phyloP scores from a whole-genome alignment of 2,329 filamentous ascomycete genomes.

The Xylariaceae sp. region DNA sequence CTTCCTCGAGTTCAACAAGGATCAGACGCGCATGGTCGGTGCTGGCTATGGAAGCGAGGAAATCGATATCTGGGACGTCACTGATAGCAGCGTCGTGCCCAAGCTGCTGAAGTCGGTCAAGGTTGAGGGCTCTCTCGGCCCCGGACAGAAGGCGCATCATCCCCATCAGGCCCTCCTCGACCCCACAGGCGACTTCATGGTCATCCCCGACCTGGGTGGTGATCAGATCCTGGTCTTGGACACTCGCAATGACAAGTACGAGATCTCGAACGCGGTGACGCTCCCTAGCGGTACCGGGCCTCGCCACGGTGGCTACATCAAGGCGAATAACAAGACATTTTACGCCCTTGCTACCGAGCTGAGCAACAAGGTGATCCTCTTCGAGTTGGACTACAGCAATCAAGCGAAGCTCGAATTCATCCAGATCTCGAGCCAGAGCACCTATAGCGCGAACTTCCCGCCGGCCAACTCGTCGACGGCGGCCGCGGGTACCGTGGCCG shows the following conservation, averaged over 20 bases:
- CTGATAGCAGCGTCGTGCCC: slow-evolving; percentile 27
- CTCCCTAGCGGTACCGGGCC: slow-evolving; percentile 41
- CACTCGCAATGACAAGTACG: slow-evolving; percentile 36
- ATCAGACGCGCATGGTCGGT: slow-evolving; percentile 41
- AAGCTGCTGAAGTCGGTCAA: slow-evolving; percentile 36
- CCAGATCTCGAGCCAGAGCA: slow-evolving; percentile 35
- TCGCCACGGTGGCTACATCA: slow-evolving; percentile 46
- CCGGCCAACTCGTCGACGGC: slow-evolving; percentile 35
- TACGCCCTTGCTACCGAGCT: slow-evolving; percentile 45
- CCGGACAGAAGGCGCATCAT: slow-evolving; percentile 28
- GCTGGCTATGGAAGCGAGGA: slow-evolving; percentile 37
- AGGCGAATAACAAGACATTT: slow-evolving; percentile 33
- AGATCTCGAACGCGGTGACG: slow-evolving; percentile 31
- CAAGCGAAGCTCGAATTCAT: slow-evolving; percentile 32
- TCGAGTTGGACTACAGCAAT: slow-evolving; percentile 35
- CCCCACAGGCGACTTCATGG: slow-evolving; percentile 44
- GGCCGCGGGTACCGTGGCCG: slow-evolving; percentile 41
- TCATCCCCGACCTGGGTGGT: slow-evolving; percentile 44
- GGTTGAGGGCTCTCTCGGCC: slow-evolving; percentile 31
- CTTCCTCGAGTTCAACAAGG: slow-evolving; percentile 41
- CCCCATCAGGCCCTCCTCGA: slow-evolving; percentile 46
- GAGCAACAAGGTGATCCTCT: slow-evolving; percentile 40
- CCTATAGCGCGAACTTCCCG: slow-evolving; percentile 33
- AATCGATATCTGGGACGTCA: slow-evolving; percentile 43
- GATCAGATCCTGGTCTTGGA: slow-evolving; percentile 44